These are phyloP conservation scores for Helenozyma rhizophorensis DNA, from an alignment of 805 yeast species.

Conservation along the genomic window DNA sequence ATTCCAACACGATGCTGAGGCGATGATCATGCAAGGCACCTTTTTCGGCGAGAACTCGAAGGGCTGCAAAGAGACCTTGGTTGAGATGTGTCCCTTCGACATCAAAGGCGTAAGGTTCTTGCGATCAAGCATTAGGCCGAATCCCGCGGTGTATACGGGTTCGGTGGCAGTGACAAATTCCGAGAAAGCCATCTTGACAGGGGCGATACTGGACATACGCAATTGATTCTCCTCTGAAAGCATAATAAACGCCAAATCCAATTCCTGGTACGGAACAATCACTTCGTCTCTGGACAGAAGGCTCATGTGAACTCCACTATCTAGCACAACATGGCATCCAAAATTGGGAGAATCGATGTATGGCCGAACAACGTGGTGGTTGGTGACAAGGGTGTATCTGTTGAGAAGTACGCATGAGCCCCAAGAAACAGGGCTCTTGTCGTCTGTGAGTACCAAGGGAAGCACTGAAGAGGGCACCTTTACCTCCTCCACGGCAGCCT, in stretches of 20 bases:
- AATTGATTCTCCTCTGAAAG: slow-evolving; percentile 9
- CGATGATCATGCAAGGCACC: slow-evolving; percentile 22
- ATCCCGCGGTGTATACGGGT: slow-evolving; percentile 31
- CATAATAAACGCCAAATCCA: slow-evolving; percentile 38
- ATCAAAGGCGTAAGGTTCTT: slow-evolving; percentile 22
- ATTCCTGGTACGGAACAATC: slow-evolving; percentile 26
- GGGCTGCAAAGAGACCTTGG: slow-evolving; percentile 13
- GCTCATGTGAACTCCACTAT: slow-evolving; percentile 5
- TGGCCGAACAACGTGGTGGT: slow-evolving; percentile 36
- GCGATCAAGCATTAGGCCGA: slow-evolving; percentile 33
- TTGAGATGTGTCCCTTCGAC: slow-evolving; percentile 29
- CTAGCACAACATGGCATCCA: slow-evolving; percentile 5
- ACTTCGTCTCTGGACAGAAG: slow-evolving; percentile 12
- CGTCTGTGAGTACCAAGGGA: slow-evolving; percentile 1
- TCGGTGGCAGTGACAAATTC: slow-evolving; percentile 14
- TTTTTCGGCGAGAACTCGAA: slow-evolving; percentile 1
- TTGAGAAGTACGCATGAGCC: slow-evolving; percentile 40
- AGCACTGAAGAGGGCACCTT: not conserved
- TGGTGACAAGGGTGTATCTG: slow-evolving; percentile 31
- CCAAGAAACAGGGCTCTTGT: slow-evolving; percentile 23
- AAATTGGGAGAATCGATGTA: slow-evolving; percentile 4
- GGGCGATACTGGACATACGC: not conserved
- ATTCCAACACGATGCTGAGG: slow-evolving; percentile 46
- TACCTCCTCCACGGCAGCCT: too few species aligned
- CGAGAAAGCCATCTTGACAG: not conserved